Evolutionary conservation across 345 rosid genomes (phyloP), one percentile per base, ranked within the genome.

Genomic region (Arabis hirsuta): DNA sequence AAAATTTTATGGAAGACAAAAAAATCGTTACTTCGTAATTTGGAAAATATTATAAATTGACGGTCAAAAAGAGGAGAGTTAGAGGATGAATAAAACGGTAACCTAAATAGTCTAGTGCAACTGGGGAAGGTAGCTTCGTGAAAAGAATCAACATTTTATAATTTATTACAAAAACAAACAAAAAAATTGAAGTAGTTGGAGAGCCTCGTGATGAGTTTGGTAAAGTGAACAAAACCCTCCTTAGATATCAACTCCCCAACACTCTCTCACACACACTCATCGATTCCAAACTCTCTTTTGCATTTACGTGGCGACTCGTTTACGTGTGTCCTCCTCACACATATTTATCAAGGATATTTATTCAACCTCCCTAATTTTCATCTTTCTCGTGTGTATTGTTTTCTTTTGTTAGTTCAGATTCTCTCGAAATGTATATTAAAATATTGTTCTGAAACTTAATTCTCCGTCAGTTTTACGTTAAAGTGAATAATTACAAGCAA

Each of bases 221-320:
- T 66, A 55, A 22, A 51, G 12, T 6, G 8, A 47, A 65, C 12
- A 16, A 48, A 59, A 75, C 74, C 74, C 69, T 53, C 74, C 79
- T 76, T 69, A 76, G 79, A 69, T 76, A 76, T 76, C 71, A 69
- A 76, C 79, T 76, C 79, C 75, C 71, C 73, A 56, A 14, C 71
- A 55, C 74, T 32, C 55, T 13, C 65, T 22, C 65, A 3, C 51
- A 39, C 57, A 55, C 50, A 56, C 46, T 67, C 68, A 43, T 13
- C 56, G 62, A 67, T 52, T 67, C 62, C 44, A 26, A 41, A 43
- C 48, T 52, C 50, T 74, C 54, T 55, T 26, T 60, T 52, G 27
- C 69, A 4, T 76, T 76, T 76, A 76, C 71, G 79, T 75, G 79
- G 79, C 74, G 29, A 75, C 64, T 68, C 78, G 78, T 67, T 68